Evolutionary conservation across 1,139 yeast genomes (phyloP), one percentile per base, ranked within the genome.

Genomic region (Scheffersomyces parashehatae): DNA sequence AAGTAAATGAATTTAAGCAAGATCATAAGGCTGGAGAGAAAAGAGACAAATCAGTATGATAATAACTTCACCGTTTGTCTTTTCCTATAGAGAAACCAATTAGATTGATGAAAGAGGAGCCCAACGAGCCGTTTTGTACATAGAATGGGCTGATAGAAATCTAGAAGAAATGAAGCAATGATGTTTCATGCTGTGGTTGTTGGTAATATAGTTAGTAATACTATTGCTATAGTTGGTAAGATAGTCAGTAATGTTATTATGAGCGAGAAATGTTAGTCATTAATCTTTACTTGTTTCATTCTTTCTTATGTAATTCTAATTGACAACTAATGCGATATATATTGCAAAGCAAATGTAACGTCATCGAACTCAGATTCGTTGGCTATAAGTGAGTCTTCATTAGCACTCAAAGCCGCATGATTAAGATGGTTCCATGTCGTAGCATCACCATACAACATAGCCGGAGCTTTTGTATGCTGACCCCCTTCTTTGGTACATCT

Each of bases 361-460:
- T 88, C 90, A 37, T 81, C 75, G 53, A 79, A 80, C 20, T 78
- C 74, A 16, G 77, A 69, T 60, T 93, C 99, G 57, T 85, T 89
- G 47, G 82, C 78, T 45, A 93, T 68, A 41, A 93, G 69, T 45
- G 81, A 75, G 60, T 93, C 99, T 56, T 90, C 88, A 35, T 91
- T 88, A 32, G 68, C 65, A 16, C 65, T 68, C 56, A 93, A 70
- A 2, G 79, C 81, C 3, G 68, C 75, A 49, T 79, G 88, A 45
- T 84, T 78, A 48, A 88, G 75, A 66, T 93, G 99, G 61, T 93
- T 91, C 99, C 99, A 93, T 0, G 97, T 85, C 0, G 97, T 93
- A 0, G 98, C 88, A 65, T 95, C 99, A 51, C 99, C 99, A 59
- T 95, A 95, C 35, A 93, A 72, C 96, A 93, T 90, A 1, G 96